Base-by-base conservation (phyloP, 495 filamentous ascomycete species). In the Trichoderma virens region DNA sequence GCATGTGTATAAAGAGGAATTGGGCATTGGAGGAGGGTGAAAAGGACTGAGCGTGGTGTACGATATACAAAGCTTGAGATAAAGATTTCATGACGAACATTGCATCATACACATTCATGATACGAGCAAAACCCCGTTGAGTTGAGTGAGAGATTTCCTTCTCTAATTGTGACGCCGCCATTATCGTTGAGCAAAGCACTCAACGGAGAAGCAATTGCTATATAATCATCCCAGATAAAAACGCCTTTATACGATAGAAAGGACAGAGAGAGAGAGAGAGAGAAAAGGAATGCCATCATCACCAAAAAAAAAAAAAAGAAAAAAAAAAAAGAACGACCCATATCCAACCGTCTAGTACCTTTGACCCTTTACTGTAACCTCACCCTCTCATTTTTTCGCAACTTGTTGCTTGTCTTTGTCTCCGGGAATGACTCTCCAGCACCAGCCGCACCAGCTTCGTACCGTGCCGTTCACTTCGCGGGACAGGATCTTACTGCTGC, bases 361-460 rank as follows among this genome's bases (percentile, higher is more conserved):
- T 30, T 27, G 9, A 56, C 3, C 51, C 25, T 23, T 31, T 8
- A 0, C 13, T 27, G 16, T 5, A 35, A 35, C 5, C 25, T 5
- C 23, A 30, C 23, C 41, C 41, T 16, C 5, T 25, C 23, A 25
- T 51, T 51, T 23, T 4, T 27, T 16, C 23, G 23, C 51, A 14
- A 34, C 16, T 7, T 39, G 20, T 18, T 30, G 25, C 64, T 60
- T 66, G 43, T 80, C 78, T 62, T 67, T 71, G 60, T 70, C 64
- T 5, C 74, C 73, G 0, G 80, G 82, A 23, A 89, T 76, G 0
- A 86, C 84, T 61, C 87, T 72, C 72, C 78, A 76, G 65, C 87
- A 90, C 87, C 87, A 90, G 0, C 74, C 86, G 71, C 79, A 86
- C 84, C 81, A 95, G 75, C 82, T 92, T 75, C 80, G 76, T 68